Evolutionary conservation across 805 yeast genomes (phyloP), one percentile per base, ranked within the genome.

Genomic region (Wickerhamomyces subpelliculosus): DNA sequence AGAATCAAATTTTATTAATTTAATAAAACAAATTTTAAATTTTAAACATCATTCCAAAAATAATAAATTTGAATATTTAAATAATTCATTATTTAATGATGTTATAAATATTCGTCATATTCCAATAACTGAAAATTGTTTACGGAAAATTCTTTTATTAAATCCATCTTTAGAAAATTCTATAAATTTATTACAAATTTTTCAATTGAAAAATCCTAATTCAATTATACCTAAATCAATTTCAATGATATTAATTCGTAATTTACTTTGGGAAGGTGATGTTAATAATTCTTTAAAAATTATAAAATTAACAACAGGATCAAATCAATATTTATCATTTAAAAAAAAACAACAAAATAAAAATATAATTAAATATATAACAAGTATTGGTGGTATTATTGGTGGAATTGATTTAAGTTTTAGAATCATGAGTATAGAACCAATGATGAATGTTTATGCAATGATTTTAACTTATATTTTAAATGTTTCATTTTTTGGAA

Each of bases 201-300:
- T 34, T 47, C 6, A 41, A 38, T 7, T 29, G 16, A 27, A 24
- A 17, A 33, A 35, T 25, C 45, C 46, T 13, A 19, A 17, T 1
- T 4, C n/a, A 1, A 40, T 35, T 27, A 63, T 77, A 9, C 62
- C 61, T 9, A 57, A 59, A 35, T 54, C 58, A 1, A 51, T 60
- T 1, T 77, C 81, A 4, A 64, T 79, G 62, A 70, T 82, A n/a
- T 84, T 88, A 4, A 73, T 83, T 43, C 56, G 89, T 16, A 56
- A 68, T 30, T 65, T 78, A n/a, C 54, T 82, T 3, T 78, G 67
- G 58, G 66, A 73, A 43, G 82, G 76, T 2, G 76, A 80, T 35
- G 65, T 79, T 41, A 64, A 67, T 21, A 63, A 65, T 30, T 85
- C 88, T 0, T 56, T 81, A 28, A 65, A 66, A 34, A 56, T 81